phyloP scores from a whole-genome alignment of 805 yeast genomes.

The Ogataea nakhonphanomensis region DNA sequence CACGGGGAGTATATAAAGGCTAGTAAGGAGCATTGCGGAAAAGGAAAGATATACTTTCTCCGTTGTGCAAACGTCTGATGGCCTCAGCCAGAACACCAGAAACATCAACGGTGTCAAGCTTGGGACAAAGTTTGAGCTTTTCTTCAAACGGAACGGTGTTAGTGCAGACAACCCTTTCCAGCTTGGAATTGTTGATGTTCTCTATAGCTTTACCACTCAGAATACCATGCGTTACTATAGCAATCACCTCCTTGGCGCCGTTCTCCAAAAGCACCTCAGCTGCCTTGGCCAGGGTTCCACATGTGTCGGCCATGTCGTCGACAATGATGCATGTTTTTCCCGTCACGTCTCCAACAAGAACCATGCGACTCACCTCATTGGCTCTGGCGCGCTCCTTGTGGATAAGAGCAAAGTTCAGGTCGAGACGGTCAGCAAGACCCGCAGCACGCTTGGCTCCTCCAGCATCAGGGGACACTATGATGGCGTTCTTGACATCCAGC shows the following conservation, averaged over 20 bases:
- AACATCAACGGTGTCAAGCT: constrained; percentile 65
- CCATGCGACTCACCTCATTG: constrained; percentile 82
- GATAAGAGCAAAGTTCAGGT: constrained; percentile 76
- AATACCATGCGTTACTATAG: constrained; percentile 81
- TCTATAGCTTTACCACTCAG: constrained; percentile 70
- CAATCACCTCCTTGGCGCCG: constrained; percentile 69
- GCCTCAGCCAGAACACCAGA: constrained; percentile 77
- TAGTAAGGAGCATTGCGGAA: constrained; percentile 62
- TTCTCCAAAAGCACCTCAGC: constrained; percentile 70
- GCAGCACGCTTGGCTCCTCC: constrained; percentile 94
- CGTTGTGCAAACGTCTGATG: constrained; percentile 79
- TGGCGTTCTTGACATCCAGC: constrained; percentile 56
- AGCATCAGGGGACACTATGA: constrained; percentile 82
- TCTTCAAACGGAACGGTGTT: constrained; percentile 77
- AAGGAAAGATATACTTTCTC: constrained; percentile 79
- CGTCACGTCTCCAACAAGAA: constrained; percentile 78
- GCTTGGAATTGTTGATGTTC: constrained; percentile 64
- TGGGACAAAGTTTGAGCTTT: constrained; percentile 54
- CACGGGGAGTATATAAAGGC: neutral
- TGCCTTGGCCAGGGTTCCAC: constrained; percentile 82
- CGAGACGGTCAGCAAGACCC: constrained; percentile 73
- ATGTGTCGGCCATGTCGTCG: constrained; percentile 89
- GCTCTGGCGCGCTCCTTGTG: constrained; percentile 84
- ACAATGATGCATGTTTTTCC: constrained; percentile 73
- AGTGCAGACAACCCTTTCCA: constrained; percentile 71